These are phyloP conservation scores for Leptographium wingfieldii DNA, from an alignment of 2,329 filamentous ascomycete genomes.

Conservation along the genomic window DNA sequence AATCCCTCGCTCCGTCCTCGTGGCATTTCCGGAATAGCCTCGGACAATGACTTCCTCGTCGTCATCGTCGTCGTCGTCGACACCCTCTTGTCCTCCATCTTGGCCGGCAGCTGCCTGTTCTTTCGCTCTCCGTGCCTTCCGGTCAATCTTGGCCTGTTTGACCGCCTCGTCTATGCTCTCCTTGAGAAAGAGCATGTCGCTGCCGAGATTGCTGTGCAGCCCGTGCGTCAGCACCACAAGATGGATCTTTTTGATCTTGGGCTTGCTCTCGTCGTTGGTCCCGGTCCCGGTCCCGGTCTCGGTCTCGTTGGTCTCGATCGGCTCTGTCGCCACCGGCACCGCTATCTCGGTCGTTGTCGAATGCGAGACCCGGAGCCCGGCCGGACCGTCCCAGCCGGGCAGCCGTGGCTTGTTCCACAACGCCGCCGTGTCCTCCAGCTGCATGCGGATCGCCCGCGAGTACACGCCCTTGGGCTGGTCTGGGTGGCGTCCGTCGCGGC, in stretches of 20 bases:
- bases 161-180: constrained; percentile 87
- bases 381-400: constrained; percentile 21
- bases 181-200: constrained; percentile 94
- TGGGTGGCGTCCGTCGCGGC: constrained; percentile 44
- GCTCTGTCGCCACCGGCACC: background rate
- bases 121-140: constrained; percentile 45
- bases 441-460: constrained; percentile 64
- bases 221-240: constrained; percentile 89
- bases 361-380: constrained; percentile 1
- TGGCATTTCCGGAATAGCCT: constrained; percentile 81
- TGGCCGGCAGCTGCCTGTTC: constrained; percentile 18
- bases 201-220: constrained; percentile 85
- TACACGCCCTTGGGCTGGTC: constrained; percentile 66
- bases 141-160: constrained; percentile 58
- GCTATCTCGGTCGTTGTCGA: background rate
- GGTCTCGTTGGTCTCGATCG: background rate
- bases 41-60: constrained; percentile 81
- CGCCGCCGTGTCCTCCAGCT: constrained; percentile 75
- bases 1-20: constrained; percentile 85
- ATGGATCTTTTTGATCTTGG: constrained; percentile 58
- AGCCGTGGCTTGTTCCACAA: constrained; percentile 88
- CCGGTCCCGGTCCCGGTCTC: too few relatives aligned
- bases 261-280: background rate
- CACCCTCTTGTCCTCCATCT: constrained; percentile 16
- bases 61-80: constrained; percentile 36